Base-by-base conservation (phyloP, 1,284 basidiomycete species). In the Tremellales sp. region DNA sequence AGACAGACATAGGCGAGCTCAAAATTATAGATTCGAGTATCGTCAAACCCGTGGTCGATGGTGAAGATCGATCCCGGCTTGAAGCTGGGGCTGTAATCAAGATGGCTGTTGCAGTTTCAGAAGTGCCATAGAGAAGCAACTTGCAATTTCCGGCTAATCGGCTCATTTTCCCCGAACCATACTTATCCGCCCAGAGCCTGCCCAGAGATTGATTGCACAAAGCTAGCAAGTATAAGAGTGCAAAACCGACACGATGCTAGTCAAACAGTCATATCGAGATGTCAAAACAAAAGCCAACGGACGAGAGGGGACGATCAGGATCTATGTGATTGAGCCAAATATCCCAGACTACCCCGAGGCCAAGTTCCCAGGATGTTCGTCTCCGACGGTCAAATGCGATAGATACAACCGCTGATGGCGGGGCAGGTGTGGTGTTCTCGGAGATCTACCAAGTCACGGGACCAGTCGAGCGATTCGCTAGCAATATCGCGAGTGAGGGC, bases 401-500 rank as follows among this genome's bases (percentile, higher is more conserved):
- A n/a, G 13, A 10, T 8, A 26, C 24, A 33, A 15, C 26, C 43
- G 21, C 45, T 46, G 27, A 49, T 40, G 15, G 7, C n/a, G n/a
- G n/a, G n/a, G n/a, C 37, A 64, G 61, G 58, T 36, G 72, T 74
- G 22, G 72, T 74, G 21, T 73, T 73, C 53, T 64, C 65, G 5
- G 75, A 78, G 65, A 78, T 78, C 52, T 78, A 78, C 54, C 75
- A 77, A 49, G 72, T 73, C 2, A 73, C 71, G 3, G 71, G 66
- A 1, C 65, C 69, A 25, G 64, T 70, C 3, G 65, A 71, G 57
- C 62, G 89, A 39, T 93, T 93, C 69, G 91, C 89, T 0, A 83
- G 87, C 21, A 87, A 91, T 74, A 93, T 96, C 60, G 91, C 91
- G 1, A 87, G 87, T 51, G 89, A 93, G 49, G 90, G 72, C 11